Evolutionary conservation across 1,284 basidiomycete species (phyloP).

Genomic region (Lentinus polychrous): DNA sequence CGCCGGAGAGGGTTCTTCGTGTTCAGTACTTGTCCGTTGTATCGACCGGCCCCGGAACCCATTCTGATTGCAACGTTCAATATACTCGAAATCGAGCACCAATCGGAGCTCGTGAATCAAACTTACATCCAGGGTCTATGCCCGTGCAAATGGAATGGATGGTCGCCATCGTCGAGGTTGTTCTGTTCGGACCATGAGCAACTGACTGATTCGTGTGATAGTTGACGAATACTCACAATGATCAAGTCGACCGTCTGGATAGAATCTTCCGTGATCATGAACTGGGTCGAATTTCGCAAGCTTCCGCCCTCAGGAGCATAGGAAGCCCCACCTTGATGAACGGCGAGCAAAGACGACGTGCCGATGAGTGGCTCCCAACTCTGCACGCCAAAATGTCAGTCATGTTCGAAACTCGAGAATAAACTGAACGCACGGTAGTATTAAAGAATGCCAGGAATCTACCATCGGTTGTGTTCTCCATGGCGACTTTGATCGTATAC

Average conservation of each 20-base stretch:
- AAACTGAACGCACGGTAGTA: conserved; percentile 20
- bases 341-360: conserved; percentile 20
- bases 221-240: conserved; percentile 15
- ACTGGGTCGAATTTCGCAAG: conserved; percentile 17
- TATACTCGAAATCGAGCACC: neutral
- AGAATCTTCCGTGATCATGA: conserved; percentile 25
- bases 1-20: conserved; percentile 25
- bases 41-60: conserved; percentile 24
- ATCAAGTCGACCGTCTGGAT: conserved; percentile 25
- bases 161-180: conserved; percentile 15
- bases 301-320: conserved; percentile 13
- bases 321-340: conserved; percentile 16
- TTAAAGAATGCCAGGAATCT: conserved; percentile 35
- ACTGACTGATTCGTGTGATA: neutral
- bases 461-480: conserved; percentile 28
- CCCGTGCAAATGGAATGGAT: conserved; percentile 14
- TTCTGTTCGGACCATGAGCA: conserved; percentile 8
- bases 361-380: conserved; percentile 27
- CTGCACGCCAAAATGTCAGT: conserved; percentile 12
- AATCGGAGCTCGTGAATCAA: neutral
- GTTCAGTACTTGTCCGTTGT: conserved; percentile 22
- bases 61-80: conserved; percentile 18
- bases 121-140: conserved; percentile 11
- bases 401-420: neutral
- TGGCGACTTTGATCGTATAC: conserved; percentile 24